Evolutionary conservation across 2,329 filamentous ascomycete genomes (phyloP), one percentile per base, ranked within the genome.

Genomic region (Ophiostoma tasmaniense): DNA sequence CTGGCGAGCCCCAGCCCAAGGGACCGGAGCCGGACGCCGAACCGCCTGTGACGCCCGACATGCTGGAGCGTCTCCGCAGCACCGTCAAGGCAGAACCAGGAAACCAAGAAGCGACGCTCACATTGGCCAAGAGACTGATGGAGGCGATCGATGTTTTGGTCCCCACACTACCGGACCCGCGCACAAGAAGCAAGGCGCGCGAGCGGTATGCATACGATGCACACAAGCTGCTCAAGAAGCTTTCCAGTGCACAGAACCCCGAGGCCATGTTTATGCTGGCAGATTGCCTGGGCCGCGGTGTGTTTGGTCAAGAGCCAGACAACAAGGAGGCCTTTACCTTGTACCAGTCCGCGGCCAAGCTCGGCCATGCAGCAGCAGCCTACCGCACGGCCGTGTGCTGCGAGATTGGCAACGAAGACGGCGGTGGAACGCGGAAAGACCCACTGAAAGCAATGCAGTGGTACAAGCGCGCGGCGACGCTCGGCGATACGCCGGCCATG

Each of bases 321-420:
- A 87, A 90, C 67, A 97, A 96, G 75, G 93, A 98, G 80, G 95
- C 95, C 0, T 99, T 97, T 77, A 89, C 87, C 1, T 82, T 98
- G 11, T 99, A 99, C 75, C 93, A 97, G 78, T 93, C 92, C 11
- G 93, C 94, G 1, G 95, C 95, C 0, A 99, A 98, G 80, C 80
- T 89, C 14, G 92, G 92, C 0, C 93, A 99, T 77, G 85, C 91
- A 1, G 89, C 90, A 68, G 91, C 92, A 35, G 95, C 95, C 0
- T 99, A 98, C 78, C 87, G 95, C 68, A 96, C 95, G 33, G 95
- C 95, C 0, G 94, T 99, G 0, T 99, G 95, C 80, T 98, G 95
- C 76, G 95, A 99, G 77, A 92, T 99, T 74, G 95, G 95, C 3
- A 88, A 93, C 69, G 94, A 98, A 76, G 93, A 96, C 74, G 94